A percentile compares a stretch with the other conserved stretches of the same genome.
These are phyloP conservation scores for Thymus mandschuricus DNA, from an alignment of 257 asterid species.

Conservation along the genomic window DNA sequence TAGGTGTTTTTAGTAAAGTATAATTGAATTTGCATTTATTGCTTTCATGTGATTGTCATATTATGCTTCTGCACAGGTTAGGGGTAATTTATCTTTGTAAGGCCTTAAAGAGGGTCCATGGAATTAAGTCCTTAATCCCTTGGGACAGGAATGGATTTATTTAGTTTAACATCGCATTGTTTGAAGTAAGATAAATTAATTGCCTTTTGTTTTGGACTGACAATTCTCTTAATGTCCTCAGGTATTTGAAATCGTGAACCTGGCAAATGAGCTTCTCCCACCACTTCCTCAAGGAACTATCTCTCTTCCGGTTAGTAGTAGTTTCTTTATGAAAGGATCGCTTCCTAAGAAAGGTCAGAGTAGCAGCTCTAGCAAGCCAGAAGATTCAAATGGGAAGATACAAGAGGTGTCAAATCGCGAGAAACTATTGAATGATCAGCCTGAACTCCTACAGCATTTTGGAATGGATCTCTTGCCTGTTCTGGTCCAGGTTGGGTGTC, in stretches of 20 bases:
- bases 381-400: conserved; percentile 55
- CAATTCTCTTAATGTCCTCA: conserved; percentile 32
- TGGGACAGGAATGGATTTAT: conserved; percentile 8
- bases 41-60: conserved; percentile 11
- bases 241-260: conserved; percentile 97
- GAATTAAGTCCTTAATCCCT: background rate
- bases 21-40: background rate
- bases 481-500: conserved; percentile 75
- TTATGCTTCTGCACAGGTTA: background rate
- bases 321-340: conserved; percentile 65
- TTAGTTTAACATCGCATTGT: background rate
- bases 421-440: conserved; percentile 84
- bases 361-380: conserved; percentile 72
- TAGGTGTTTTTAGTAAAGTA: conserved; percentile 4
- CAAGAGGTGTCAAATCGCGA: conserved; percentile 76
- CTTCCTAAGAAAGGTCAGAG: conserved; percentile 58
- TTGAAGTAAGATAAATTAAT: background rate
- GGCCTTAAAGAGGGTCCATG: background rate
- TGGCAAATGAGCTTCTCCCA: conserved; percentile 99
- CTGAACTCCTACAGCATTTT: conserved; percentile 91
- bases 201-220: conserved; percentile 1
- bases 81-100: background rate
- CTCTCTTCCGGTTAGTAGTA: conserved; percentile 73
- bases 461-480: conserved; percentile 96
- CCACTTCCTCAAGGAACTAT: conserved; percentile 93